Evolutionary conservation across 768 basidiomycete genomes (phyloP).

Genomic region (Trametes cingulata): DNA sequence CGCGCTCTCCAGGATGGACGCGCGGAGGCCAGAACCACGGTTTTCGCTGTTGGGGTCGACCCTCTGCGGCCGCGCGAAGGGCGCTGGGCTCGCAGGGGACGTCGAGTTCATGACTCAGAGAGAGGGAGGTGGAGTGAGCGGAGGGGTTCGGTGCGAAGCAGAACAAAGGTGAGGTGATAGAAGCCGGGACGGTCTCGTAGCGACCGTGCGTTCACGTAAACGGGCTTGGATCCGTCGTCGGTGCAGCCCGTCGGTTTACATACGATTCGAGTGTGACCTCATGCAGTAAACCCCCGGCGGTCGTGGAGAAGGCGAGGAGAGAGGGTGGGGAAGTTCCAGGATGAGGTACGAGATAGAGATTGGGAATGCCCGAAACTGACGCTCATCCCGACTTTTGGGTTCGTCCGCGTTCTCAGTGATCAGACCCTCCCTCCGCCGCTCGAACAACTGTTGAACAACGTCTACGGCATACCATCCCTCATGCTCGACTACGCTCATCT

Average conservation of each 20-base stretch:
- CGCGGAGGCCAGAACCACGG: conserved; percentile 62
- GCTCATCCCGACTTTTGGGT: too few species aligned
- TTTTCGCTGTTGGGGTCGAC: conserved; percentile 21
- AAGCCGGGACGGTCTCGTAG: conserved; percentile 12
- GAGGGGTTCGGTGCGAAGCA: background rate
- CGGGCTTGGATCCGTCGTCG: background rate
- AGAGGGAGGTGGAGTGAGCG: background rate
- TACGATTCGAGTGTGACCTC: background rate
- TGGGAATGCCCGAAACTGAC: too few species aligned
- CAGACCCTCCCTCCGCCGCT: too few species aligned
- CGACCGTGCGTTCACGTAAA: conserved; percentile 10
- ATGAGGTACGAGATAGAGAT: too few species aligned
- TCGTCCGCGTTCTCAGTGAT: too few species aligned
- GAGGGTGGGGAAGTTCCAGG: background rate
- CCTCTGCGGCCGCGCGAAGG: conserved; percentile 17
- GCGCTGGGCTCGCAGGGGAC: conserved; percentile 6
- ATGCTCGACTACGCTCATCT: too few species aligned
- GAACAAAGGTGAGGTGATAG: conserved; percentile 6
- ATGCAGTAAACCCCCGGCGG: conserved; percentile 1
- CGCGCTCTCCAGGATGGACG: conserved; percentile 74
- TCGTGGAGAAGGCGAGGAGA: background rate
- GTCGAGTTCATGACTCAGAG: conserved; percentile 9
- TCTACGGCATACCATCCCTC: too few species aligned
- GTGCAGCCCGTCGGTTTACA: background rate
- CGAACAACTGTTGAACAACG: too few species aligned